Evolutionary conservation across 345 rosid genomes (phyloP).

Genomic region (Carallia brachiata): DNA sequence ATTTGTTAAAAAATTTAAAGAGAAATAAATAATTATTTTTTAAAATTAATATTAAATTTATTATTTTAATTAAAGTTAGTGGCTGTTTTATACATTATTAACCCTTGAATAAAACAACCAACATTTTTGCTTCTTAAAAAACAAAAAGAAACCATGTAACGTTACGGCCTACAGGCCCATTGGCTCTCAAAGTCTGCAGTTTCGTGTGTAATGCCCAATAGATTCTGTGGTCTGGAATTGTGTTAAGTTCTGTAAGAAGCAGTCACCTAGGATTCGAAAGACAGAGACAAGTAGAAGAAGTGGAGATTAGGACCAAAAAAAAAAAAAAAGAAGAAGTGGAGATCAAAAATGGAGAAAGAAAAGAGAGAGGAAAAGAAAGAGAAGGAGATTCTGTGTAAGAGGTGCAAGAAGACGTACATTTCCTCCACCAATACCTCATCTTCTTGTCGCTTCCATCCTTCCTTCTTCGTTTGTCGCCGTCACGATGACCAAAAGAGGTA

Average conservation of each 20-base stretch:
- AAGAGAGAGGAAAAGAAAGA: conserved; percentile 27
- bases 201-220: too few relatives aligned
- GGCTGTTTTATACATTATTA: too few relatives aligned
- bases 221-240: too few relatives aligned
- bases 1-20: too few relatives aligned
- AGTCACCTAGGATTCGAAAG: not conserved
- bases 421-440: conserved; percentile 54
- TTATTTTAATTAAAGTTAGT: too few relatives aligned
- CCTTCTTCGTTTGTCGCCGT: conserved; percentile 90
- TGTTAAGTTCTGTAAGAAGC: not conserved
- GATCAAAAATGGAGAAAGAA: not conserved
- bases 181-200: not conserved
- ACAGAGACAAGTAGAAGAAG: not conserved
- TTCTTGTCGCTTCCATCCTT: conserved; percentile 82
- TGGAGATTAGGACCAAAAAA: too few relatives aligned
- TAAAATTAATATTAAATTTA: too few relatives aligned
- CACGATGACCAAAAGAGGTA: conserved; percentile 97
- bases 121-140: too few relatives aligned
- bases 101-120: too few relatives aligned
- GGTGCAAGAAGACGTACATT: conserved; percentile 59
- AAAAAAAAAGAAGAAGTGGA: too few relatives aligned
- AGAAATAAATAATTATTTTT: too few relatives aligned
- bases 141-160: too few relatives aligned
- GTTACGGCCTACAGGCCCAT: not conserved
- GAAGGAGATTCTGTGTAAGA: conserved; percentile 57